Percentiles rank a stretch among this genome's conserved stretches.
Conservation (phyloP, 352 stramenopile species). For the Globisporangium middletonii region DNA sequence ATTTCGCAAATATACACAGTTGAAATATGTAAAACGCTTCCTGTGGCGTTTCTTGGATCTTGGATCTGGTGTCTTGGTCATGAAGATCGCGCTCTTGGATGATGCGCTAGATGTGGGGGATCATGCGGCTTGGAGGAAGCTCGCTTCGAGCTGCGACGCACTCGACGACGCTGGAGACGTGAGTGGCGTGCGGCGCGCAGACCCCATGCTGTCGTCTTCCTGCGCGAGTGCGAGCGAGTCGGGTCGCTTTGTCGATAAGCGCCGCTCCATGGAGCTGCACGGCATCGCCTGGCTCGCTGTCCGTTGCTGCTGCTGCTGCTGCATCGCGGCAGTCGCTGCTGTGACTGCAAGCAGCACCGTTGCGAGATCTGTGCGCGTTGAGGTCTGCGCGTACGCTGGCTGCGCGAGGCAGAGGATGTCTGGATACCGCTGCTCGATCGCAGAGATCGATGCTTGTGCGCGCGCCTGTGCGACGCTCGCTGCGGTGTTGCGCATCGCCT, state of each 20-base stretch:
- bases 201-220: constrained; percentile 9
- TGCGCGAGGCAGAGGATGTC: constrained; percentile 55
- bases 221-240: constrained; percentile 7
- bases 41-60: background rate
- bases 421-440: constrained; percentile 53
- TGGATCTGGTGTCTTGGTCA: background rate
- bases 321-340: constrained; percentile 1
- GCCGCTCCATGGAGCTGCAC: constrained; percentile 13
- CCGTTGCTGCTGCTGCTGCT: constrained; percentile 3
- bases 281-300: background rate
- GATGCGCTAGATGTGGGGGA: no score
- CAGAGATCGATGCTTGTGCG: constrained; percentile 31
- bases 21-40: no score
- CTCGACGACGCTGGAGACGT: constrained; percentile 3
- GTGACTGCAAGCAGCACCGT: constrained; percentile 10
- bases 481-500: constrained; percentile 31
- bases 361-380: constrained; percentile 12
- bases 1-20: no score
- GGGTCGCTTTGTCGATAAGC: constrained; percentile 9
- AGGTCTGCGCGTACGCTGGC: constrained; percentile 7
- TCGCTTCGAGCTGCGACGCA: constrained; percentile 1
- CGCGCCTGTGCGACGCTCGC: constrained; percentile 20
- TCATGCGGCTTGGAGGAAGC: constrained; percentile 14
- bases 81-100: constrained; percentile 5
- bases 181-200: constrained; percentile 4